A percentile compares a stretch with the other conserved stretches of the same genome.
phyloP scores from a whole-genome alignment of 768 basidiomycete species.

The Mycena vulgaris region DNA sequence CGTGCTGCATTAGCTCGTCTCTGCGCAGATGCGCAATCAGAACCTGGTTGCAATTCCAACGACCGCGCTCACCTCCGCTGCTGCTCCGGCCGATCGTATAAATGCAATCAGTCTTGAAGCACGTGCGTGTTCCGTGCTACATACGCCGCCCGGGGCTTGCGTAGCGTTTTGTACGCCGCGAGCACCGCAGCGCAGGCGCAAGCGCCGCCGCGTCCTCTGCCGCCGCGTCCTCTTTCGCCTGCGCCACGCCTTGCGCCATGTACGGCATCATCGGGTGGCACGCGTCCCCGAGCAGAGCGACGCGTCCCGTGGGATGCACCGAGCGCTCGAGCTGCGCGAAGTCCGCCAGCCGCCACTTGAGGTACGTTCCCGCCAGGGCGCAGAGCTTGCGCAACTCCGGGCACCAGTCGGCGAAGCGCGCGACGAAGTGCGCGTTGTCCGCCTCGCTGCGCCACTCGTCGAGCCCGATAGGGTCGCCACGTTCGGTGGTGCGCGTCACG shows the following conservation, averaged over 20 bases:
- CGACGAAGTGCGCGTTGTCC: slow-evolving; percentile 24
- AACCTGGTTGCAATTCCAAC: no score
- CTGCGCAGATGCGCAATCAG: slow-evolving; percentile 44
- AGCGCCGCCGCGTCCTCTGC: slow-evolving; percentile 57
- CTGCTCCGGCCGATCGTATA: slow-evolving; percentile 65
- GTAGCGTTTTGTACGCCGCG: slow-evolving; percentile 63
- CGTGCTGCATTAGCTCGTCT: slow-evolving; percentile 58
- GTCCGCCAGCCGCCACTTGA: slow-evolving; percentile 51
- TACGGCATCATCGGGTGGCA: slow-evolving; percentile 50
- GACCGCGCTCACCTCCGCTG: slow-evolving; percentile 52
- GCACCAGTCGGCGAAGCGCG: slow-evolving; percentile 33
- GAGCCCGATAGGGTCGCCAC: slow-evolving; percentile 25
- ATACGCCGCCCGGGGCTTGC: slow-evolving; percentile 59
- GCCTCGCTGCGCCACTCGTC: slow-evolving; percentile 38
- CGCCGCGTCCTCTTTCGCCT: slow-evolving; percentile 56
- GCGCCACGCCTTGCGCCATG: slow-evolving; percentile 34
- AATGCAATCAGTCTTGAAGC: slow-evolving; percentile 66
- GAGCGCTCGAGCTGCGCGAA: slow-evolving; percentile 44
- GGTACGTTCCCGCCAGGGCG: slow-evolving; percentile 35
- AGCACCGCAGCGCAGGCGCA: slow-evolving; percentile 58
- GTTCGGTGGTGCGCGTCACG: slow-evolving; percentile 35
- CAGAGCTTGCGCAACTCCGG: slow-evolving; percentile 34
- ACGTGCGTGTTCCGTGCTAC: slow-evolving; percentile 63
- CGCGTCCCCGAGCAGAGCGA: slow-evolving; percentile 47
- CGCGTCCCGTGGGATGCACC: slow-evolving; percentile 44